Percentiles rank a stretch among this genome's conserved stretches.
Conservation (phyloP, 2,329 filamentous ascomycete species). For the Penicillium paneum region DNA sequence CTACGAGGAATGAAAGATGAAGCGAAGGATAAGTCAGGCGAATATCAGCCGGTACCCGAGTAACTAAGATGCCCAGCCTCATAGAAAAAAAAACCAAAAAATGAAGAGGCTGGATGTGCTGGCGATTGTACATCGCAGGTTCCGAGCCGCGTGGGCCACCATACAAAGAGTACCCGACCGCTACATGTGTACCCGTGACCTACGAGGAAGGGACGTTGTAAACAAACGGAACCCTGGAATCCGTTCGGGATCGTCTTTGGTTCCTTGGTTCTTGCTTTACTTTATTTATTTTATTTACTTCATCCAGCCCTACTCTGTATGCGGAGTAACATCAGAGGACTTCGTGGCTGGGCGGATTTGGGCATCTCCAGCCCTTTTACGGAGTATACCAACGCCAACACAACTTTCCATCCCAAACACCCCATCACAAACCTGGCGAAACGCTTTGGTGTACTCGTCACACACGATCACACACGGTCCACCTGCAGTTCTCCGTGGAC, state of each 20-base stretch:
- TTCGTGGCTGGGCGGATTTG: neutral
- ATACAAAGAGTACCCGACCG: neutral
- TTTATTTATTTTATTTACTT: neutral
- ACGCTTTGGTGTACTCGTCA: slow-evolving; percentile 7
- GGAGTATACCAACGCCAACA: neutral
- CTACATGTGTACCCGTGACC: neutral
- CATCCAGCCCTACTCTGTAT: neutral
- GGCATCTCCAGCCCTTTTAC: neutral
- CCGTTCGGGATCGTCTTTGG: slow-evolving; percentile 4
- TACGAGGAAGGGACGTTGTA: neutral
- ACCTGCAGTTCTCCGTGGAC: slow-evolving; percentile 10
- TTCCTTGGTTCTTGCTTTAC: slow-evolving; percentile 5
- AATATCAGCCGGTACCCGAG: slow-evolving; percentile 3
- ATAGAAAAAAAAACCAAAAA: slow-evolving; percentile 5
- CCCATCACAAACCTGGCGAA: neutral
- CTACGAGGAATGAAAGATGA: slow-evolving; percentile 14
- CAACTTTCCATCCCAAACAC: neutral
- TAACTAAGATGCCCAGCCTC: slow-evolving; percentile 3
- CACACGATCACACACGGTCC: slow-evolving; percentile 15
- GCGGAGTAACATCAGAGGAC: neutral
- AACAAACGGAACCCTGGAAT: slow-evolving; percentile 2
- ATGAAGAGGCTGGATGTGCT: slow-evolving; percentile 3
- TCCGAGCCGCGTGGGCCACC: neutral
- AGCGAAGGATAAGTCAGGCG: neutral
- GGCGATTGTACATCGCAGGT: slow-evolving; percentile 5